Percentiles rank a stretch among this genome's conserved stretches.
phyloP scores from a whole-genome alignment of 1,139 yeast species.

The Pichia sp. region DNA sequence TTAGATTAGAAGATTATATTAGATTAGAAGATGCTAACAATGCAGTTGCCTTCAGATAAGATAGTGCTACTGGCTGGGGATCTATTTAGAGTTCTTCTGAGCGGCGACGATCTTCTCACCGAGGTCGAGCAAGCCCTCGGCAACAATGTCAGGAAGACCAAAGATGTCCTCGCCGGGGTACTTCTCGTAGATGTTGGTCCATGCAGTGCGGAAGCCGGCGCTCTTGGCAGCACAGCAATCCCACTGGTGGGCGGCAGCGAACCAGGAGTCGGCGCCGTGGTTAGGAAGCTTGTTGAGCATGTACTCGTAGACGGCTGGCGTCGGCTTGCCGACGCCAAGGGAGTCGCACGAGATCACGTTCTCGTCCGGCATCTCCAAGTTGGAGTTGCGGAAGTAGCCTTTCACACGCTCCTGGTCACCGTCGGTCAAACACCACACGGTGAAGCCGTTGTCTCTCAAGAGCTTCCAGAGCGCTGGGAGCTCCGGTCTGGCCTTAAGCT shows the following conservation, averaged over 20 bases:
- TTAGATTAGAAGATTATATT: too few species aligned
- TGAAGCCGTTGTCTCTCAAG: constrained; percentile 26
- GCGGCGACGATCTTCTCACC: constrained; percentile 26
- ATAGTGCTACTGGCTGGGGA: not conserved
- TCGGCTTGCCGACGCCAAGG: constrained; percentile 28
- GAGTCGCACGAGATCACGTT: constrained; percentile 28
- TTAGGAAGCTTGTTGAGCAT: constrained; percentile 30
- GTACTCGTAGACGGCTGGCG: constrained; percentile 24
- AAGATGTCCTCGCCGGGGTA: constrained; percentile 27
- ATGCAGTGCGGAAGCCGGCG: constrained; percentile 28
- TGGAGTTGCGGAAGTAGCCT: constrained; percentile 24
- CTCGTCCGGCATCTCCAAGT: constrained; percentile 24
- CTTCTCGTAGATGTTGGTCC: constrained; percentile 27
- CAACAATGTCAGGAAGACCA: constrained; percentile 27
- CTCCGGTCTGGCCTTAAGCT: constrained; percentile 26
- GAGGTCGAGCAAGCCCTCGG: constrained; percentile 25
- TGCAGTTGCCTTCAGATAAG: too few species aligned
- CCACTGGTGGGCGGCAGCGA: constrained; percentile 31
- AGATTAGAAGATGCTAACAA: too few species aligned
- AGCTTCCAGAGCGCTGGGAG: constrained; percentile 22
- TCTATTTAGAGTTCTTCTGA: constrained; percentile 11
- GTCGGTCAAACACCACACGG: constrained; percentile 28
- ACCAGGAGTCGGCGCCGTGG: constrained; percentile 23
- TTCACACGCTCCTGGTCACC: constrained; percentile 26
- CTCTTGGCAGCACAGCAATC: constrained; percentile 28